phyloP scores from a whole-genome alignment of 768 basidiomycete species.

The Bullera alba region DNA sequence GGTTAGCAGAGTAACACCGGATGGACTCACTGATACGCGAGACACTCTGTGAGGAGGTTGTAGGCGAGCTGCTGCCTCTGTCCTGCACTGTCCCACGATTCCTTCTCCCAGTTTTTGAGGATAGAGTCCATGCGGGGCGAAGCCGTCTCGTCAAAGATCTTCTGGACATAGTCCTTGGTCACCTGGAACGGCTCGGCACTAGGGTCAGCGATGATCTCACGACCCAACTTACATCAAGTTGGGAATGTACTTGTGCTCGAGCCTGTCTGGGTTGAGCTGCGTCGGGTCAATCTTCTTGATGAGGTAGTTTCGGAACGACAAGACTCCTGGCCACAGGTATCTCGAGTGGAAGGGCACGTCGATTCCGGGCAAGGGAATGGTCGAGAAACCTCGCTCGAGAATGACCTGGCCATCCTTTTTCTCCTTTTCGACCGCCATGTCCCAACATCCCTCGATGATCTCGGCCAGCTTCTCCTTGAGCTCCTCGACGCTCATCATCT shows the following conservation, averaged over 20 bases:
- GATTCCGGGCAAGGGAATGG: constrained; percentile 89
- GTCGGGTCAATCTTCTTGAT: constrained; percentile 95
- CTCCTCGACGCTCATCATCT: constrained; percentile 79
- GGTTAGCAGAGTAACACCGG: not conserved
- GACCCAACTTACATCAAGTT: constrained; percentile 62
- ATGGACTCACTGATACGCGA: constrained; percentile 84
- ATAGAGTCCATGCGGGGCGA: constrained; percentile 93
- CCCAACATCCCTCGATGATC: constrained; percentile 75
- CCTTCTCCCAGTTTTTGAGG: constrained; percentile 87
- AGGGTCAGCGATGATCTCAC: constrained; percentile 54
- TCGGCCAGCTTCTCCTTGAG: constrained; percentile 93
- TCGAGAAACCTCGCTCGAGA: constrained; percentile 93
- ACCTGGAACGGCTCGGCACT: constrained; percentile 47
- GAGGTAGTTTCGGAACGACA: constrained; percentile 94
- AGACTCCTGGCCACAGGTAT: constrained; percentile 95
- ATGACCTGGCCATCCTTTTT: constrained; percentile 79
- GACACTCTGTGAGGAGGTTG: constrained; percentile 88
- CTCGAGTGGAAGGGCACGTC: constrained; percentile 99
- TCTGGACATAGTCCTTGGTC: constrained; percentile 69
- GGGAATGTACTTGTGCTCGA: constrained; percentile 92
- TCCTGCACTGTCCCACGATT: constrained; percentile 70
- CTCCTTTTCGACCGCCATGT: constrained; percentile 69
- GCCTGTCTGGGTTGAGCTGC: constrained; percentile 87
- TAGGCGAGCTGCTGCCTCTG: constrained; percentile 93
- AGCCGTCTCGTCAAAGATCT: constrained; percentile 92